phyloP scores from a whole-genome alignment of 345 rosid species.

The Passiflora organensis region DNA sequence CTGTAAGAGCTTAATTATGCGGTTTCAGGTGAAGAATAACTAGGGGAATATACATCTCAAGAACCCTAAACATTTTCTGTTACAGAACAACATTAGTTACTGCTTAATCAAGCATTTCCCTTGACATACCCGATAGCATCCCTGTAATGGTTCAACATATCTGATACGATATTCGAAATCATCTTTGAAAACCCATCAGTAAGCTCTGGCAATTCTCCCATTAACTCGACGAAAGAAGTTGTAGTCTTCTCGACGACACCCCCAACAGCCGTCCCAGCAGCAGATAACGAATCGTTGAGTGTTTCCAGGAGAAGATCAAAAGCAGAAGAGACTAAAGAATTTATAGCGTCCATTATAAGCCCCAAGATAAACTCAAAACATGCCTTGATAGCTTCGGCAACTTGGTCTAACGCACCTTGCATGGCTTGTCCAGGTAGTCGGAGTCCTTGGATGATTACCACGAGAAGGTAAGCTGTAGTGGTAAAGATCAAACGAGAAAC shows the following conservation, averaged over 20 bases:
- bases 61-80: no score
- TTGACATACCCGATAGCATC: slow-evolving; percentile 33
- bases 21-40: no score
- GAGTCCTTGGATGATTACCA: slow-evolving; percentile 30
- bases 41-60: no score
- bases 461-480: slow-evolving; percentile 14
- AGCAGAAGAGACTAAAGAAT: slow-evolving; percentile 20
- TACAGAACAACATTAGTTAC: no score
- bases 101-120: slow-evolving; percentile 33
- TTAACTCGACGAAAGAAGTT: slow-evolving; percentile 27
- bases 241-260: slow-evolving; percentile 23
- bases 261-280: slow-evolving; percentile 18
- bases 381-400: slow-evolving; percentile 25
- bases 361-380: slow-evolving; percentile 17
- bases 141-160: slow-evolving; percentile 31
- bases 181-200: slow-evolving; percentile 26
- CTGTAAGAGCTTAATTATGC: no score
- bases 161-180: slow-evolving; percentile 19
- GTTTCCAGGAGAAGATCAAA: slow-evolving; percentile 25
- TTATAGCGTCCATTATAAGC: slow-evolving; percentile 16
- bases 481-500: slow-evolving; percentile 25
- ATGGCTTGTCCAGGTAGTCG: slow-evolving; percentile 27
- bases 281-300: slow-evolving; percentile 15
- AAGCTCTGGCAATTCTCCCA: slow-evolving; percentile 30
- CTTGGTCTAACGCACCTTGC: slow-evolving; percentile 23